Evolutionary conservation across 768 basidiomycete genomes (phyloP).

Genomic region (Psilocybe cyanescens): DNA sequence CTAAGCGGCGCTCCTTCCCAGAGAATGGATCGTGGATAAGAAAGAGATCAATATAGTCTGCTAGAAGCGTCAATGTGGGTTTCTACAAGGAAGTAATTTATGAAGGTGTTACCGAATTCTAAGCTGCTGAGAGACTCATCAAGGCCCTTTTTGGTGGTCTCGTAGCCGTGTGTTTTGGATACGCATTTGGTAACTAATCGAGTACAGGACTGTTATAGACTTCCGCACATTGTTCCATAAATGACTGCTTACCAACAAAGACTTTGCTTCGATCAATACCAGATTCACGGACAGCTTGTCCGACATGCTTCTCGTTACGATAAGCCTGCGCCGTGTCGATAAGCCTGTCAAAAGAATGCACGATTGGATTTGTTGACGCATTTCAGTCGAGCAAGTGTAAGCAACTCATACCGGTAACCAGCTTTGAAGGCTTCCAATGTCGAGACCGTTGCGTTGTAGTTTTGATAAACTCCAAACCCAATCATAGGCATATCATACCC

Average conservation of each 20-base stretch:
- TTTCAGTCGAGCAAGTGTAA: background rate
- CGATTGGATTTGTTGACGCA: background rate
- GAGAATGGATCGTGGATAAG: conserved; percentile 77
- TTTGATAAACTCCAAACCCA: background rate
- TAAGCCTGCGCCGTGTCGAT: conserved; percentile 77
- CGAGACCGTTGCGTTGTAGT: background rate
- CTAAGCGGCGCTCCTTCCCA: conserved; percentile 66
- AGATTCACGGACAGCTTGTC: conserved; percentile 59
- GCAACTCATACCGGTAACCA: conserved; percentile 34
- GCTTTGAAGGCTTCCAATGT: background rate
- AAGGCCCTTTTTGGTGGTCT: conserved; percentile 58
- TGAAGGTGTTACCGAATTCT: conserved; percentile 48
- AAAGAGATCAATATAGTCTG: conserved; percentile 45
- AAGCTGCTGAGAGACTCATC: conserved; percentile 64
- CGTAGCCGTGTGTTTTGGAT: conserved; percentile 64
- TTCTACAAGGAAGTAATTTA: background rate
- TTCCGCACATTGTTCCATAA: conserved; percentile 3
- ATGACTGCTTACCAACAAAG: conserved; percentile 64
- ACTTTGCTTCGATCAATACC: conserved; percentile 60
- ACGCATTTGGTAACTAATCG: conserved; percentile 66
- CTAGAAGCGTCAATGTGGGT: background rate
- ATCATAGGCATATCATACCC: background rate
- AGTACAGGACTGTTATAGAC: background rate
- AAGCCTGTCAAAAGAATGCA: conserved; percentile 45
- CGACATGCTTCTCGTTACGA: conserved; percentile 65